These are phyloP conservation scores for Kernera saxatilis DNA, from an alignment of 345 rosid genomes.

Conservation along the genomic window DNA sequence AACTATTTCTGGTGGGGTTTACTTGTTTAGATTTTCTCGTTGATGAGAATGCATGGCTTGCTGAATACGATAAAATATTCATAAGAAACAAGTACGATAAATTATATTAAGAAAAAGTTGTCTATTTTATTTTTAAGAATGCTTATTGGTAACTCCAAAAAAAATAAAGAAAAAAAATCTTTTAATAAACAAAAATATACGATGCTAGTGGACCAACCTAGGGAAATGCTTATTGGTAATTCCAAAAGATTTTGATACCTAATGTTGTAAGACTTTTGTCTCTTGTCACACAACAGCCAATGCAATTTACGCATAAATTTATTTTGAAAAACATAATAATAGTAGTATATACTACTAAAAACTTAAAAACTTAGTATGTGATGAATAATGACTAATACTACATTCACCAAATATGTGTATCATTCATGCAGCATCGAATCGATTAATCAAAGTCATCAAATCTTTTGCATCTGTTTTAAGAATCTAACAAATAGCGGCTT, in stretches of 20 bases:
- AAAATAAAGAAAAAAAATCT: constrained; percentile 1
- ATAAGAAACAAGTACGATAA: constrained; percentile 2
- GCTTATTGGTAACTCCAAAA: constrained; percentile 28
- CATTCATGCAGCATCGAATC: background rate
- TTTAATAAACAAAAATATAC: constrained; percentile 6
- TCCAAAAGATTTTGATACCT: constrained; percentile 28
- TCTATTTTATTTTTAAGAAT: constrained; percentile 5
- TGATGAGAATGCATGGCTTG: constrained; percentile 30
- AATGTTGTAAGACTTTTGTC: constrained; percentile 24
- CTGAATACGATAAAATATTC: constrained; percentile 17
- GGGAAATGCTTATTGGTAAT: constrained; percentile 27
- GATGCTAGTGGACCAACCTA: constrained; percentile 25
- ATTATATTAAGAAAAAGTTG: background rate
- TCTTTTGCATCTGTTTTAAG: background rate
- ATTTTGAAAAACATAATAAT: background rate
- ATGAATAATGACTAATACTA: background rate
- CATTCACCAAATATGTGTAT: background rate
- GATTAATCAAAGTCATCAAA: constrained; percentile 1
- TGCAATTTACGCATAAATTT: constrained; percentile 14
- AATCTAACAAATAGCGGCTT: constrained; percentile 14
- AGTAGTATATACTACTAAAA: too few relatives aligned
- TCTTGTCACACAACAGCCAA: constrained; percentile 22
- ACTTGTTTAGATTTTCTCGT: constrained; percentile 6
- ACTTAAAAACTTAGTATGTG: too few relatives aligned
- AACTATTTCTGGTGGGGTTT: constrained; percentile 23